phyloP scores from a whole-genome alignment of 495 filamentous ascomycete genomes.

The Aspergillus campestris region DNA sequence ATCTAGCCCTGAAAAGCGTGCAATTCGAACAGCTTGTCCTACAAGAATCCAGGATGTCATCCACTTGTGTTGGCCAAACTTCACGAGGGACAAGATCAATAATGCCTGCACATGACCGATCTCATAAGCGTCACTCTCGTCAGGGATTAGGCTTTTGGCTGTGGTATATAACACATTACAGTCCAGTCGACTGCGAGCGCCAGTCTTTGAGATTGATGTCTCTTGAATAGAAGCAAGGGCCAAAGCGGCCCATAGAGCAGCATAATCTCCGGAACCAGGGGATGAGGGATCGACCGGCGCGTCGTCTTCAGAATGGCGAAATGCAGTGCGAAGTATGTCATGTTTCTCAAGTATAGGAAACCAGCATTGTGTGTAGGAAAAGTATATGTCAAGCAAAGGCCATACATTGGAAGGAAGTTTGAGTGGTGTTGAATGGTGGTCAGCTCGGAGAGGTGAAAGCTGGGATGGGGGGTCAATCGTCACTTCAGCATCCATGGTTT shows the following conservation, averaged over 20 bases:
- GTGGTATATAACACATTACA: conserved; percentile 40
- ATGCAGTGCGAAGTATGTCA: conserved; percentile 45
- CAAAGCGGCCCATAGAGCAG: conserved; percentile 55
- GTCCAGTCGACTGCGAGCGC: conserved; percentile 11
- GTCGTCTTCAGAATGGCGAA: conserved; percentile 35
- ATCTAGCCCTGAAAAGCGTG: conserved; percentile 38
- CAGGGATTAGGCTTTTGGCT: conserved; percentile 48
- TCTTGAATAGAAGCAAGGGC: conserved; percentile 43
- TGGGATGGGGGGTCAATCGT: background rate
- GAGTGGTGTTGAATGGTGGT: background rate
- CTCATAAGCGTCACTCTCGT: conserved; percentile 43
- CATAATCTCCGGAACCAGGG: conserved; percentile 44
- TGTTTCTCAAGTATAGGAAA: conserved; percentile 66
- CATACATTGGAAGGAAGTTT: conserved; percentile 39
- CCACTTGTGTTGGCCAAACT: conserved; percentile 46
- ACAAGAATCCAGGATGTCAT: conserved; percentile 51
- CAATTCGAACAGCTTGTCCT: conserved; percentile 50
- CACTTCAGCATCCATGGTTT: conserved; percentile 7
- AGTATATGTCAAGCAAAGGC: conserved; percentile 63
- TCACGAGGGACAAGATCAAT: conserved; percentile 50
- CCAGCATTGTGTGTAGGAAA: conserved; percentile 67
- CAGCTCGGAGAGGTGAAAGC: background rate
- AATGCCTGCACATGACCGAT: conserved; percentile 56
- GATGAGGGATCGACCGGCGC: conserved; percentile 16
- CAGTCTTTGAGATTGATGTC: conserved; percentile 34